phyloP scores from a whole-genome alignment of 805 yeast species.

The Metschnikowia drakensbergensis region DNA sequence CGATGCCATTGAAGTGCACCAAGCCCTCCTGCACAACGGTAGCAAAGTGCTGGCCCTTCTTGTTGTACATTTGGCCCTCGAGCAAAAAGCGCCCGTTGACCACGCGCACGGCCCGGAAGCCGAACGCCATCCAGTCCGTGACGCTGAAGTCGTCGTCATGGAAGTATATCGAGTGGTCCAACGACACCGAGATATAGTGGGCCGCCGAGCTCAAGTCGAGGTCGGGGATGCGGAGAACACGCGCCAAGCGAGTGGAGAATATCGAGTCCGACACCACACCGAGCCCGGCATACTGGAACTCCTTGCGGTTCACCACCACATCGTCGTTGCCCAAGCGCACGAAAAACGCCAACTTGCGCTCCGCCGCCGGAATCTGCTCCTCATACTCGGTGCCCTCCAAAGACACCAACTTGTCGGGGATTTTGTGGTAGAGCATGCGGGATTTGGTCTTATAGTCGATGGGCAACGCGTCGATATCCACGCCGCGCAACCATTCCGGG shows the following conservation, averaged over 20 bases:
- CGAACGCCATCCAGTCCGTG: constrained; percentile 47
- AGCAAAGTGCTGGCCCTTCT: constrained; percentile 51
- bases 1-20: constrained; percentile 28
- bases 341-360: constrained; percentile 26
- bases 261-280: constrained; percentile 59
- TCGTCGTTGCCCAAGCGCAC: constrained; percentile 24
- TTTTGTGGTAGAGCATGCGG: constrained; percentile 21
- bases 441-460: constrained; percentile 8
- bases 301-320: constrained; percentile 15
- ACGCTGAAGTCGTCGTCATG: constrained; percentile 46
- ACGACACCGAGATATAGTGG: constrained; percentile 50
- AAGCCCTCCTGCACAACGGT: constrained; percentile 66
- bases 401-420: constrained; percentile 34
- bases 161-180: constrained; percentile 67
- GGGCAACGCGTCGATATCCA: constrained; percentile 11
- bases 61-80: constrained; percentile 53
- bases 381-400: constrained; percentile 25
- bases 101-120: constrained; percentile 46
- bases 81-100: constrained; percentile 52
- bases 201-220: constrained; percentile 19
- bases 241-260: constrained; percentile 48
- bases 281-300: constrained; percentile 48
- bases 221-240: constrained; percentile 43
- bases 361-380: constrained; percentile 22
- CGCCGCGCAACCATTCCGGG: constrained; percentile 27